Conservation (phyloP, 768 basidiomycete species). For the Filobasidium wieringae region DNA sequence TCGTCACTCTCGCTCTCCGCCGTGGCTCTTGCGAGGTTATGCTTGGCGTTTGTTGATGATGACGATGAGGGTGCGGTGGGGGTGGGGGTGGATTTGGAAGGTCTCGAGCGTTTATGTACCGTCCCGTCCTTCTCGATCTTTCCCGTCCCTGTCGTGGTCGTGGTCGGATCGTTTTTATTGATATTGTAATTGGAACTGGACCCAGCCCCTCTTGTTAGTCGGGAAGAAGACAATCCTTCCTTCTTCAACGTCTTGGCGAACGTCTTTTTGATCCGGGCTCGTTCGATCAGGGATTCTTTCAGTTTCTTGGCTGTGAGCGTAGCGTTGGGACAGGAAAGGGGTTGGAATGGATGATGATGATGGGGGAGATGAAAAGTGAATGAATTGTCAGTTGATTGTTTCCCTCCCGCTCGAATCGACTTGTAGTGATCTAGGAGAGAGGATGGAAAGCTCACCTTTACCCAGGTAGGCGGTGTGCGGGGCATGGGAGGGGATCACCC, state of each 20-base stretch:
- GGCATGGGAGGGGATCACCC: conserved; percentile 36
- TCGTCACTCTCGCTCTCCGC: neutral
- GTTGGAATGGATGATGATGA: neutral
- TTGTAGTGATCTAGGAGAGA: too few species aligned
- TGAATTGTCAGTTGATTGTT: neutral
- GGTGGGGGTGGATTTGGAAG: neutral
- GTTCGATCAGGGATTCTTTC: conserved; percentile 33
- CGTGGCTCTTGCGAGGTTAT: too few species aligned
- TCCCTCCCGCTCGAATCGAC: too few species aligned
- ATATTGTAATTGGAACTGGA: neutral
- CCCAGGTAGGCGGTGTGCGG: conserved; percentile 39
- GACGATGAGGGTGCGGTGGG: too few species aligned
- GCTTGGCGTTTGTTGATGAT: too few species aligned
- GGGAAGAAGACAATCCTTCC: conserved; percentile 61
- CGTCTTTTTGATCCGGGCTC: conserved; percentile 35
- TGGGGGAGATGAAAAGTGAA: neutral
- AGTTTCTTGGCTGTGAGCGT: conserved; percentile 33
- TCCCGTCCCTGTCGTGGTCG: conserved; percentile 5
- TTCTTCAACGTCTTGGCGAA: conserved; percentile 66
- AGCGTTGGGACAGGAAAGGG: neutral
- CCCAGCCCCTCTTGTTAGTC: conserved; percentile 47
- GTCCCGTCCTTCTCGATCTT: conserved; percentile 12
- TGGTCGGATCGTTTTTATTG: neutral
- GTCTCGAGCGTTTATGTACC: neutral
- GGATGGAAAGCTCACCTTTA: conserved; percentile 38